Base-by-base conservation (phyloP, 139 green algal genomes). In the Micromonas commoda region DNA sequence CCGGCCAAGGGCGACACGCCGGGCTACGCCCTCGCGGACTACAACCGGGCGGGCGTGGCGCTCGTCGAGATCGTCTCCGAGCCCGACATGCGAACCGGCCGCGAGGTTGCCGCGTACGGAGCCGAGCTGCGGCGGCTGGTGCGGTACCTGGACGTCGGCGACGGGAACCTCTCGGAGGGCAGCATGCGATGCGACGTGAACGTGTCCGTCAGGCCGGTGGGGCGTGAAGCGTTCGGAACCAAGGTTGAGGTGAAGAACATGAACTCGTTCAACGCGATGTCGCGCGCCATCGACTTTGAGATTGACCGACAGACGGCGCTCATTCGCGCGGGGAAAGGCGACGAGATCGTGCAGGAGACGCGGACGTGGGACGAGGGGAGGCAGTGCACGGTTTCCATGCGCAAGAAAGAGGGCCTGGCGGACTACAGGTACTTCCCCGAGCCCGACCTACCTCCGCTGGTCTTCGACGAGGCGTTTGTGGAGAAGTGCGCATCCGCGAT, bases 221-320 rank as follows among this genome's bases (percentile, higher is more conserved):
- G 64, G 19, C 29, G 53, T 57, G 33, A 77, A 9, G 20, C 38
- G 34, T 91, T 97, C 73, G 94, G 94, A 45, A 98, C 94, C 63
- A 97, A 97, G 76, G 76, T 98, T 77, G 94, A 98, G 82, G 86
- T 98, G 71, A 98, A 98, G 82, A 98, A 98, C 87, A 97, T 98
- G 91, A 98, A 98, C 89, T 92, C 82, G 39, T 98, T 98, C 83
- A 88, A 77, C 76, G 93, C 92, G 77, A 97, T 98, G 88, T 88
- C 95, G 77, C 91, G 91, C 34, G 93, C 93, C 13, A 93, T 97
- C 35, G 91, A 98, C n/a, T 97, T 88, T 81, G 94, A 98, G 82
- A 87, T 96, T 6, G 81, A 87, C 23, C 85, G 94, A 0, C 93
- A 97, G 88, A 83, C 90, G 0, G 54, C 68, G 26, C 79, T 96